Evolutionary conservation across 306 rosid genomes (phyloP).

Genomic region (Calophaca sinica): DNA sequence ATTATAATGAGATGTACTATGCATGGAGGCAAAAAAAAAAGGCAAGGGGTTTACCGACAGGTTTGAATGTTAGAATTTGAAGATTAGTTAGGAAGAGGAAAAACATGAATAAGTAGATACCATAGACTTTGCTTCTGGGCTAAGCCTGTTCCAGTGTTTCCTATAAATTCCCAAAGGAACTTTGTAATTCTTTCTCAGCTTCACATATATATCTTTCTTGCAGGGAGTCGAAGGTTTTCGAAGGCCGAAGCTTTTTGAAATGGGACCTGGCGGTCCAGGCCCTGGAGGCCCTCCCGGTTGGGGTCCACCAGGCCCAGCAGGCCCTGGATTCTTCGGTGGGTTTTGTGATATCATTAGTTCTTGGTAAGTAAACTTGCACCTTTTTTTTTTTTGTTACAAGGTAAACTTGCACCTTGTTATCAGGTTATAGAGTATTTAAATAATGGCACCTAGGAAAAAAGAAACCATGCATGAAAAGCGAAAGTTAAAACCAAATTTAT

Average conservation of each 20-base stretch:
- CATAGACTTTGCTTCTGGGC: slow-evolving; percentile 41
- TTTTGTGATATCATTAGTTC: slow-evolving; percentile 51
- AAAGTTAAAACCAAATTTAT: not conserved
- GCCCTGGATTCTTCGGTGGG: slow-evolving; percentile 54
- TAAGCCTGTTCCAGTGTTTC: slow-evolving; percentile 21
- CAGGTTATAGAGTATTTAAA: too few species aligned
- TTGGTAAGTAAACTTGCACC: slow-evolving; percentile 51
- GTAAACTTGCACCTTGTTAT: not conserved
- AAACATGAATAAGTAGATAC: slow-evolving; percentile 18
- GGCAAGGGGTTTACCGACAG: too few species aligned
- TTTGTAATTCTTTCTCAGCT: not conserved
- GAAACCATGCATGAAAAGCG: not conserved
- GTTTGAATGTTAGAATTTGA: slow-evolving; percentile 55
- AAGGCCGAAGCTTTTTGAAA: not conserved
- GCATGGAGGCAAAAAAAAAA: not conserved
- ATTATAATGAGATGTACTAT: too few species aligned
- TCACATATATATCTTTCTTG: not conserved
- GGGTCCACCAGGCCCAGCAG: slow-evolving; percentile 41
- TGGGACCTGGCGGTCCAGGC: slow-evolving; percentile 57
- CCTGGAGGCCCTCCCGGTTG: slow-evolving; percentile 50
- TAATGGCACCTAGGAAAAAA: not conserved
- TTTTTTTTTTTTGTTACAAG: too few species aligned
- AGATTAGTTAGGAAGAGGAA: slow-evolving; percentile 42
- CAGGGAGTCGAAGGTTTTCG: not conserved
- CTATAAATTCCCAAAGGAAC: slow-evolving; percentile 33